phyloP scores from a whole-genome alignment of 2,329 filamentous ascomycete species.

The Clarireedia homoeocarpa region DNA sequence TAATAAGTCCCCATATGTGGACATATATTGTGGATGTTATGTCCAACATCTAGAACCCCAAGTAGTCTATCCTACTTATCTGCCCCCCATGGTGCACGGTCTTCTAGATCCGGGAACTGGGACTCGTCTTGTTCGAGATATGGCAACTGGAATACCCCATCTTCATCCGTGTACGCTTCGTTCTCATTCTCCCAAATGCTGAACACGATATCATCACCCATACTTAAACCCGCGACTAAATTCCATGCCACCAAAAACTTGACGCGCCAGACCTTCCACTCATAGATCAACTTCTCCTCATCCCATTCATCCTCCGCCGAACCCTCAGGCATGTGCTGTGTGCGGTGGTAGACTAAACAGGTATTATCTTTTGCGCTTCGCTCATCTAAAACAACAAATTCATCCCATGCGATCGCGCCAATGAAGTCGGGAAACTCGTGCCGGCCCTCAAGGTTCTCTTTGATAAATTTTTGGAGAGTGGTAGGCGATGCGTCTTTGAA shows the following conservation, averaged over 20 bases:
- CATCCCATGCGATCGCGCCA: neutral
- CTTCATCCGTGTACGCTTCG: neutral
- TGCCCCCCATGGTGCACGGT: neutral
- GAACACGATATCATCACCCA: neutral
- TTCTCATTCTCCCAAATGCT: neutral
- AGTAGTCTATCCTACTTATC: neutral
- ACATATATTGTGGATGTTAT: too few relatives aligned
- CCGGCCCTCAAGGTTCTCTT: neutral
- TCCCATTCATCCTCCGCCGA: neutral
- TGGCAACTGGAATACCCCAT: neutral
- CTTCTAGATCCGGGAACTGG: neutral
- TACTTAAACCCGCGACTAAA: neutral
- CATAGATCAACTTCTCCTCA: neutral
- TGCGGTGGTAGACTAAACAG: neutral
- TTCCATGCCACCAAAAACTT: neutral
- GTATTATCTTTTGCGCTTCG: neutral
- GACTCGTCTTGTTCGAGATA: neutral
- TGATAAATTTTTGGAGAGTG: neutral
- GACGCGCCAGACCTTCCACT: conserved; percentile 1
- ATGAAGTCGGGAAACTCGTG: neutral
- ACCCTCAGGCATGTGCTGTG: neutral
- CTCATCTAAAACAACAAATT: neutral
- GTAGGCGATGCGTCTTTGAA: neutral
- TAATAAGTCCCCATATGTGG: too few relatives aligned
- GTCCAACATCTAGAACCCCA: too few relatives aligned